Percentiles rank a stretch among this genome's conserved stretches.
These are phyloP conservation scores for Epichloe brachyelytri DNA, from an alignment of 2,329 filamentous ascomycete genomes.

Conservation along the genomic window DNA sequence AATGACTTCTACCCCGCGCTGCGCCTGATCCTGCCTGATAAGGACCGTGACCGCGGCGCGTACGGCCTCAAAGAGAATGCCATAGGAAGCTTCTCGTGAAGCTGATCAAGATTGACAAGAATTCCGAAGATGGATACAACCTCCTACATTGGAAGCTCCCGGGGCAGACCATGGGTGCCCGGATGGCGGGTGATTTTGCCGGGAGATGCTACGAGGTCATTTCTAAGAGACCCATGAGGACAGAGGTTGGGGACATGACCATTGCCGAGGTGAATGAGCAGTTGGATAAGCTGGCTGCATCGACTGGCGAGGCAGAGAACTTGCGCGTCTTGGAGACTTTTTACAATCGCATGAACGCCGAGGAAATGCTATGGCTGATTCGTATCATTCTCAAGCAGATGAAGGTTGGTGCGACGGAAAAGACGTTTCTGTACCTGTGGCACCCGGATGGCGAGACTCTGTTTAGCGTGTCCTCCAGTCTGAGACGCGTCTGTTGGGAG, in stretches of 20 bases:
- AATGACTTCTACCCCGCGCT: conserved; percentile 88
- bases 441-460: conserved; percentile 64
- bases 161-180: conserved; percentile 47
- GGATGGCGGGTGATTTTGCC: conserved; percentile 81
- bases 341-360: conserved; percentile 82
- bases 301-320: conserved; percentile 73
- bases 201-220: conserved; percentile 79
- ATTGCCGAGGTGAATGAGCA: conserved; percentile 83
- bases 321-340: conserved; percentile 69
- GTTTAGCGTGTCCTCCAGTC: conserved; percentile 83
- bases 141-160: conserved; percentile 89
- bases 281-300: conserved; percentile 64
- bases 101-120: conserved; percentile 80
- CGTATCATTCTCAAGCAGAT: conserved; percentile 78
- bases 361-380: conserved; percentile 89
- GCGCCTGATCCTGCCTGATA: conserved; percentile 81
- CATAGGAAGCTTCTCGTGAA: conserved; percentile 84
- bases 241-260: conserved; percentile 61
- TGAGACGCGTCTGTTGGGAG: conserved; percentile 91
- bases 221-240: conserved; percentile 67
- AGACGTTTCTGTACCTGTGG: conserved; percentile 74
- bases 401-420: conserved; percentile 68
- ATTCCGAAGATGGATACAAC: conserved; percentile 77
- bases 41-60: conserved; percentile 82
- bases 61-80: conserved; percentile 90